Evolutionary conservation across 2,329 filamentous ascomycete species (phyloP).

Genomic region (Macroventuria anomochaeta): DNA sequence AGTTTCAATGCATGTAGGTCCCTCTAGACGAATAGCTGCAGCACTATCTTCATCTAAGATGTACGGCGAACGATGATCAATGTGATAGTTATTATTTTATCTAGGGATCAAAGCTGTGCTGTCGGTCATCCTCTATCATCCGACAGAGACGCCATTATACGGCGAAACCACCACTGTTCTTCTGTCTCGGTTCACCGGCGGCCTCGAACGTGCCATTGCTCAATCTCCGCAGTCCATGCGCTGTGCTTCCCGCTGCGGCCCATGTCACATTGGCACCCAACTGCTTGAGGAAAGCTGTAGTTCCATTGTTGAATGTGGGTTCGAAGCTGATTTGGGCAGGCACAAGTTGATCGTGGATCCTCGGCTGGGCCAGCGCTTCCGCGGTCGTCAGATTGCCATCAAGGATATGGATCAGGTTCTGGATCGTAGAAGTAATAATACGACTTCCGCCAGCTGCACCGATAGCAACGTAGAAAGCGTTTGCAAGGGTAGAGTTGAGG

Average conservation of each 20-base stretch:
- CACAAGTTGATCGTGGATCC: slow-evolving; percentile 82
- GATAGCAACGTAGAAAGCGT: slow-evolving; percentile 67
- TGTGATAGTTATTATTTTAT: no score
- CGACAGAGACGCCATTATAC: no score
- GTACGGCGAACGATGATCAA: no score
- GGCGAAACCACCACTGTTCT: slow-evolving; percentile 70
- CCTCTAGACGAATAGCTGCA: no score
- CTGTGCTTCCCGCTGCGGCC: slow-evolving; percentile 70
- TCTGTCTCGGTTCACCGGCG: slow-evolving; percentile 76
- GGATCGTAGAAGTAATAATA: slow-evolving; percentile 81
- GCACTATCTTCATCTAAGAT: no score
- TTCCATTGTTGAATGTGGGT: slow-evolving; percentile 69
- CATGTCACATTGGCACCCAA: slow-evolving; percentile 76
- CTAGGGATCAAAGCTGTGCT: no score
- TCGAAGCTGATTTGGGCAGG: slow-evolving; percentile 75
- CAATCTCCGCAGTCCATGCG: slow-evolving; percentile 70
- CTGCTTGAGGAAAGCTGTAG: slow-evolving; percentile 66
- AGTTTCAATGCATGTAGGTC: no score
- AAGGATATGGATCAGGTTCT: slow-evolving; percentile 75
- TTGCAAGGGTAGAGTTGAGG: slow-evolving; percentile 57
- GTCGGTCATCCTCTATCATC: no score
- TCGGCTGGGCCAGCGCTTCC: slow-evolving; percentile 68
- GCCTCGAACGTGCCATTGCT: slow-evolving; percentile 76
- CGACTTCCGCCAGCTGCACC: slow-evolving; percentile 82
- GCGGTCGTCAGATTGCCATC: slow-evolving; percentile 67